A percentile compares a stretch with the other conserved stretches of the same genome.
These are phyloP conservation scores for Picea engelmannii DNA, from an alignment of 83 land plant species.

Conservation along the genomic window DNA sequence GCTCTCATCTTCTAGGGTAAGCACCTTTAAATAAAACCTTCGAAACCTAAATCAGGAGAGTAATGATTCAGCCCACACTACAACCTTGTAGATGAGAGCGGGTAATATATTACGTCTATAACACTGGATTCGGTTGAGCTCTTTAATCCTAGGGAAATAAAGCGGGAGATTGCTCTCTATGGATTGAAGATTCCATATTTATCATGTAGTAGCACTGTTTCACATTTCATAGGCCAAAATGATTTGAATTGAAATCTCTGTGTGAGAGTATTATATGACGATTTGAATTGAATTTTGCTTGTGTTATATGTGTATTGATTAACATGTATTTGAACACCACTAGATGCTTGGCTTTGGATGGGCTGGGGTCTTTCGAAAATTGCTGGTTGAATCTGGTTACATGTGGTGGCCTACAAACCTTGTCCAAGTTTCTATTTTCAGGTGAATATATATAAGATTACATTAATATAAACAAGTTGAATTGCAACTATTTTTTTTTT, in stretches of 20 bases:
- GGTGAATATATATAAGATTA: slow-evolving; percentile 22
- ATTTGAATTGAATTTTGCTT: too few species aligned
- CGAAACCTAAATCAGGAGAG: background rate
- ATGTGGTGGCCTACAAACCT: slow-evolving; percentile 89
- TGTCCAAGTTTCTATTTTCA: slow-evolving; percentile 73
- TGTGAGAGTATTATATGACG: too few species aligned
- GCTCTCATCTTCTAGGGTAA: background rate
- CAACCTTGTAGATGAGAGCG: background rate
- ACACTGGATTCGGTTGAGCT: background rate
- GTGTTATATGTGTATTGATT: too few species aligned
- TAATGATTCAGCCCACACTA: background rate
- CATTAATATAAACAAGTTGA: too few species aligned
- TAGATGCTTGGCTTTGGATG: slow-evolving; percentile 34
- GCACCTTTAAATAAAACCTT: background rate
- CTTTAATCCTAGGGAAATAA: background rate
- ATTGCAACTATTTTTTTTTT: too few species aligned
- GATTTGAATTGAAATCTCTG: too few species aligned
- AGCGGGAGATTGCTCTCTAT: background rate
- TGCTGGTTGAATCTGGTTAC: slow-evolving; percentile 66
- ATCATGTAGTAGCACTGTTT: too few species aligned
- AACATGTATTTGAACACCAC: too few species aligned
- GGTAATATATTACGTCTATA: background rate
- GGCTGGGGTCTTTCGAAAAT: slow-evolving; percentile 42
- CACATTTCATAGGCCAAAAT: too few species aligned
- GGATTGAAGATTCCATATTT: background rate